phyloP scores from a whole-genome alignment of 192 early-diverging fungal species.

The Coemansia sp. region DNA sequence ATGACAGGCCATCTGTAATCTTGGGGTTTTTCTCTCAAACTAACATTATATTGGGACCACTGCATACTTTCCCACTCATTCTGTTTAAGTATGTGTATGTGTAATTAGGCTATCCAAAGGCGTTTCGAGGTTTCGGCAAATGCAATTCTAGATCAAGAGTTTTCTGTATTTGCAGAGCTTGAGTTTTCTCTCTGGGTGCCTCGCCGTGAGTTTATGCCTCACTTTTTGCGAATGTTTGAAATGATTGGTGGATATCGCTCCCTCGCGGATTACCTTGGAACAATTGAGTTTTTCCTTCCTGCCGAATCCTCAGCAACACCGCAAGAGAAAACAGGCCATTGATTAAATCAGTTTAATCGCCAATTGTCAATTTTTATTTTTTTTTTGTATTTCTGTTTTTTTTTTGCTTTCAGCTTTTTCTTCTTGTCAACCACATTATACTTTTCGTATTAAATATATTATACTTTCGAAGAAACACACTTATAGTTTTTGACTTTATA shows the following conservation, averaged over 20 bases:
- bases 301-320: background rate
- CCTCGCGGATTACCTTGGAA: slow-evolving; percentile 33
- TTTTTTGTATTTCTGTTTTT: background rate
- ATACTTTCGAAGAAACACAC: background rate
- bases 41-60: background rate
- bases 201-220: slow-evolving; percentile 85
- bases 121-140: slow-evolving; percentile 74
- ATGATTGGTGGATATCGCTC: slow-evolving; percentile 56
- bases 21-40: background rate
- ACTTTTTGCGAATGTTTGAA: slow-evolving; percentile 83
- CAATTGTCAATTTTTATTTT: background rate
- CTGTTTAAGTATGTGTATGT: slow-evolving; percentile 1
- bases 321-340: background rate
- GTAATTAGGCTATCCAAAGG: slow-evolving; percentile 67
- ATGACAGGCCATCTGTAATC: too few species aligned
- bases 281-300: slow-evolving; percentile 18
- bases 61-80: background rate
- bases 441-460: background rate
- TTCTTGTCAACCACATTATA: background rate
- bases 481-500: background rate
- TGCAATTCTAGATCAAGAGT: slow-evolving; percentile 86
- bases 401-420: background rate
- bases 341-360: background rate
- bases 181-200: slow-evolving; percentile 92
- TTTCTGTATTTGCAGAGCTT: slow-evolving; percentile 85